Evolutionary conservation across 2,329 filamentous ascomycete genomes (phyloP), one percentile per base, ranked within the genome.

Genomic region (Penicillium sp.): DNA sequence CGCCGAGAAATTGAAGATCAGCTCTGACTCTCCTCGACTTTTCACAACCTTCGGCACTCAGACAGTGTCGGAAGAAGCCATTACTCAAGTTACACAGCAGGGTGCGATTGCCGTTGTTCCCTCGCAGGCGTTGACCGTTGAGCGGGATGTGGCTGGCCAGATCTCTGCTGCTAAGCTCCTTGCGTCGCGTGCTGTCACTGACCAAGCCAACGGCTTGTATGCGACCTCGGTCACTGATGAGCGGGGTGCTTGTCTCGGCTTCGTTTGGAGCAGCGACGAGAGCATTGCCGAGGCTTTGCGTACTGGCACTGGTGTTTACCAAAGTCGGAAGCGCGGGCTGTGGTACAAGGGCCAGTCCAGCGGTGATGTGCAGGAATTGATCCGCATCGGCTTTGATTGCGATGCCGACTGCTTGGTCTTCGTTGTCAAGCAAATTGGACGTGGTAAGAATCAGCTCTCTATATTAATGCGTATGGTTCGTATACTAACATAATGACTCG

Each of bases 301-400:
- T 66, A 96, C 91, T 7, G 86, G 87, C 18, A 81, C 82, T 11
- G 92, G 94, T 30, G 93, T 97, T 35, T 99, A 99, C 72, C 91
- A 97, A 75, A 97, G 93, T 77, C 84, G 94, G 48, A 97, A 97
- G 79, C 84, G 94, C 41, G 94, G 94, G 0, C 76, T 99, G 27
- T 99, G 94, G 94, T 88, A 96, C 74, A 99, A 99, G 78, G 94
- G 94, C 6, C 90, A 92, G 48, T 94, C 89, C 8, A 97, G 93
- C 50, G 94, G 94, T 13, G 92, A 97, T 71, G 90, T 90, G 11
- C 94, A 99, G 73, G 87, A 97, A 72, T 80, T 99, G 47, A 80
- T 97, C 19, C 86, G 86, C 53, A 83, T 99, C 61, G 88, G 88
- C 1, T 79, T 95, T 50, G 94, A 99, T 74, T 99, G 94, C 73